Conservation (phyloP, 305 asterid species). For the Rubia balearica region DNA sequence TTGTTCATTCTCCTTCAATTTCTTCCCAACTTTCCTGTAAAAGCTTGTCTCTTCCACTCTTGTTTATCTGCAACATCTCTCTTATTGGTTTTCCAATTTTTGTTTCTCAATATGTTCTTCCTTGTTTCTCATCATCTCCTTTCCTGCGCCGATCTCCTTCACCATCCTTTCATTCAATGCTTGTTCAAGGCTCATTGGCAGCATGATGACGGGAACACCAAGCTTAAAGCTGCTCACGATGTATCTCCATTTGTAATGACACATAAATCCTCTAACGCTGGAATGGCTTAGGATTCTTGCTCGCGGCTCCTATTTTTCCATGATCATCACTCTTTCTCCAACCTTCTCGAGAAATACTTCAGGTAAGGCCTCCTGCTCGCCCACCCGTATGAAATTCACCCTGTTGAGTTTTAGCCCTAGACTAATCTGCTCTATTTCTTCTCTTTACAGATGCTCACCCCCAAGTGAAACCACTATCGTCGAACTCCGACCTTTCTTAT, state of each 20-base stretch:
- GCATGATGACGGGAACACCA: slow-evolving; percentile 39
- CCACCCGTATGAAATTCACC: slow-evolving; percentile 46
- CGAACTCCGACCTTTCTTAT: slow-evolving; percentile 28
- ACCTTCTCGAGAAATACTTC: slow-evolving; percentile 34
- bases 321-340: slow-evolving; percentile 32
- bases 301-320: slow-evolving; percentile 50
- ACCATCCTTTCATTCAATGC: slow-evolving; percentile 50
- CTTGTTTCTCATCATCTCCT: slow-evolving; percentile 36
- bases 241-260: slow-evolving; percentile 59
- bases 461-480: slow-evolving; percentile 49
- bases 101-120: slow-evolving; percentile 29
- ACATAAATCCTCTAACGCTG: slow-evolving; percentile 43
- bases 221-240: slow-evolving; percentile 34
- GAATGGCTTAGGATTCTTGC: slow-evolving; percentile 31
- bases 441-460: slow-evolving; percentile 36
- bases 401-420: slow-evolving; percentile 43
- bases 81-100: slow-evolving; percentile 35
- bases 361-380: slow-evolving; percentile 21
- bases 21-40: slow-evolving; percentile 29
- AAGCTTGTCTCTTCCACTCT: slow-evolving; percentile 29
- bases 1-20: slow-evolving; percentile 29
- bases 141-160: slow-evolving; percentile 41
- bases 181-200: slow-evolving; percentile 58
- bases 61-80: slow-evolving; percentile 30
- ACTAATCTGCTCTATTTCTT: slow-evolving; percentile 41